These are phyloP conservation scores for Caryopteris hybrid DNA, from an alignment of 305 asterid genomes.

Conservation along the genomic window DNA sequence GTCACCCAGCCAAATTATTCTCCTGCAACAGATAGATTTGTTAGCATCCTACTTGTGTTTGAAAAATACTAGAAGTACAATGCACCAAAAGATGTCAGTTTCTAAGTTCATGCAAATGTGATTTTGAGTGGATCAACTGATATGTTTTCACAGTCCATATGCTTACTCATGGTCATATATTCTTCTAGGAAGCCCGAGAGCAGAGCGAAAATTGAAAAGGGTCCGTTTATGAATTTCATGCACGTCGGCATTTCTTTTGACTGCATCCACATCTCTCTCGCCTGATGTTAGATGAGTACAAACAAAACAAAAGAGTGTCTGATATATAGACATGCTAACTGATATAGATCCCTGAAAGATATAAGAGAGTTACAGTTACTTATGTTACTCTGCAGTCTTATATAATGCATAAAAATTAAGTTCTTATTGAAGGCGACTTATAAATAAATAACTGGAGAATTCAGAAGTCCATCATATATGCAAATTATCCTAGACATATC, in stretches of 20 bases:
- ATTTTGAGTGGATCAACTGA: constrained; percentile 2
- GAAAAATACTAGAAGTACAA: no score
- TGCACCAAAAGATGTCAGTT: neutral
- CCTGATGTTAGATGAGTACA: constrained; percentile 90
- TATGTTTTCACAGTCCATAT: neutral
- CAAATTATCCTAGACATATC: neutral
- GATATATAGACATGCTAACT: constrained; percentile 92
- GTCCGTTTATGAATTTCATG: constrained; percentile 80
- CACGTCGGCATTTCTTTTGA: constrained; percentile 86
- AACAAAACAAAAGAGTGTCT: constrained; percentile 79
- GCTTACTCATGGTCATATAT: constrained; percentile 92
- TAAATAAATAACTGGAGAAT: neutral
- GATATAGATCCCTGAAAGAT: constrained; percentile 80
- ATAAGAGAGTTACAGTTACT: neutral
- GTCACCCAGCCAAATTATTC: constrained; percentile 92
- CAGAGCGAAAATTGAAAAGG: constrained; percentile 54
- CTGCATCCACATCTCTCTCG: constrained; percentile 65
- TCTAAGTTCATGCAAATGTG: neutral
- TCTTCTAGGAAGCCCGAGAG: constrained; percentile 61
- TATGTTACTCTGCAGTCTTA: neutral
- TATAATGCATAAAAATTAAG: neutral
- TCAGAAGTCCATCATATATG: neutral
- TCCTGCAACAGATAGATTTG: constrained; percentile 45
- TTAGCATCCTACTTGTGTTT: neutral
- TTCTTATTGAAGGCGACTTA: no score